A percentile compares a stretch with the other conserved stretches of the same genome.
Evolutionary conservation across 441 rosid species (phyloP).

Genomic region (Aleurites moluccanus): DNA sequence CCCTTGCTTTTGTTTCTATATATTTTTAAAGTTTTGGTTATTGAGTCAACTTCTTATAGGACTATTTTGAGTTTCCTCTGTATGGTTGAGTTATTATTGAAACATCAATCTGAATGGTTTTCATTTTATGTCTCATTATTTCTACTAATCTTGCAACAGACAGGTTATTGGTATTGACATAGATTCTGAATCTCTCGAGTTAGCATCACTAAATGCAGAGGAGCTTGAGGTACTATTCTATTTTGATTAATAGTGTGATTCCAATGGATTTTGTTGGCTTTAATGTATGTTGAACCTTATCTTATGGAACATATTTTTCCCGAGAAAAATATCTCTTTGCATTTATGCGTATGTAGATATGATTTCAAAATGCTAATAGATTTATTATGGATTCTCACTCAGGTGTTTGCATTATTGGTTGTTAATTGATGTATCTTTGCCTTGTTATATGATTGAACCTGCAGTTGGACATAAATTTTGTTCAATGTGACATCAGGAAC

Average conservation of each 20-base stretch:
- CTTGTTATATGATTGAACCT: constrained; percentile 24
- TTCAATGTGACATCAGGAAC: constrained; percentile 69
- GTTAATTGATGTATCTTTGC: constrained; percentile 19
- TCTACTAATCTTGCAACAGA: constrained; percentile 38
- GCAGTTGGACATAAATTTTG: constrained; percentile 80
- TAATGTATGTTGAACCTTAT: too few species aligned
- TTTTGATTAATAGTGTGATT: constrained; percentile 4
- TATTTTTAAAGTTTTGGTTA: background rate
- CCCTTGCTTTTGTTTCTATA: background rate
- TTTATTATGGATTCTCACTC: background rate
- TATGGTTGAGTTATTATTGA: background rate
- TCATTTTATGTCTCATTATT: constrained; percentile 8
- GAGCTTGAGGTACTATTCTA: constrained; percentile 66
- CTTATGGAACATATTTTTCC: too few species aligned
- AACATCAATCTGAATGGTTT: background rate
- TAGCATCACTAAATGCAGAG: constrained; percentile 71
- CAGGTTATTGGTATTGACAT: constrained; percentile 78
- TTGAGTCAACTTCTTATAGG: too few species aligned
- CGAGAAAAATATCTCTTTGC: too few species aligned
- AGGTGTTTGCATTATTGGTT: background rate
- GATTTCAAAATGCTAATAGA: background rate
- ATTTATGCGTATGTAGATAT: too few species aligned
- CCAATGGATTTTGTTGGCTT: background rate
- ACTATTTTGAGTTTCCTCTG: background rate
- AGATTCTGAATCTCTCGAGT: constrained; percentile 72